These are phyloP conservation scores for Pancytospora philotis DNA, from an alignment of 371 early-diverging fungal genomes.

Conservation along the genomic window DNA sequence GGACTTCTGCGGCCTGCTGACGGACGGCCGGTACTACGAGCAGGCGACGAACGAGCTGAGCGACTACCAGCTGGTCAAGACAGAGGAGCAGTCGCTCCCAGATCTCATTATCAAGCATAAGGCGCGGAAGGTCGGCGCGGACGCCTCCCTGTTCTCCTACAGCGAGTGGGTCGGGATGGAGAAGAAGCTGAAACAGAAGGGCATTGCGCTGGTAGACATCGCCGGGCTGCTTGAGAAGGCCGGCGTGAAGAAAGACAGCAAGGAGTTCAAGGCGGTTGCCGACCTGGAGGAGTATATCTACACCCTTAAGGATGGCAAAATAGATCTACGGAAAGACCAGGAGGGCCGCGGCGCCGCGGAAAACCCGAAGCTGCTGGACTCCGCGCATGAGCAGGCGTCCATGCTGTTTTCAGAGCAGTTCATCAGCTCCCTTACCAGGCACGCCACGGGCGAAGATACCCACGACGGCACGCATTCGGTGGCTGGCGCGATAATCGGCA, in stretches of 20 bases:
- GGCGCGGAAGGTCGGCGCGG: constrained; percentile 29
- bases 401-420: constrained; percentile 2
- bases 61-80: constrained; percentile 52
- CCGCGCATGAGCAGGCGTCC: background rate
- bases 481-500: background rate
- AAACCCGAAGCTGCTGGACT: background rate
- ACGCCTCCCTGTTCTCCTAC: constrained; percentile 43
- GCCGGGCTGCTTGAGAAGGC: constrained; percentile 11
- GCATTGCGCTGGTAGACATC: constrained; percentile 23
- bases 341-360: background rate
- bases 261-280: background rate
- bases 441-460: background rate
- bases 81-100: constrained; percentile 64
- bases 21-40: constrained; percentile 89
- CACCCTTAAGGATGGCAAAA: background rate
- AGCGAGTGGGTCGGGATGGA: constrained; percentile 62
- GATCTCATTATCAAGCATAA: constrained; percentile 13
- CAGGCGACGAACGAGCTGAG: constrained; percentile 80
- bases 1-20: constrained; percentile 70
- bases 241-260: background rate
- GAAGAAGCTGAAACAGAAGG: constrained; percentile 5
- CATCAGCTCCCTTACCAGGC: background rate
- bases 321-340: no score
- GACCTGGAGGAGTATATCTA: background rate
- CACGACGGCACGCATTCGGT: background rate